Base-by-base conservation (phyloP, 129 eudicot species). In the Tagetes patula region DNA sequence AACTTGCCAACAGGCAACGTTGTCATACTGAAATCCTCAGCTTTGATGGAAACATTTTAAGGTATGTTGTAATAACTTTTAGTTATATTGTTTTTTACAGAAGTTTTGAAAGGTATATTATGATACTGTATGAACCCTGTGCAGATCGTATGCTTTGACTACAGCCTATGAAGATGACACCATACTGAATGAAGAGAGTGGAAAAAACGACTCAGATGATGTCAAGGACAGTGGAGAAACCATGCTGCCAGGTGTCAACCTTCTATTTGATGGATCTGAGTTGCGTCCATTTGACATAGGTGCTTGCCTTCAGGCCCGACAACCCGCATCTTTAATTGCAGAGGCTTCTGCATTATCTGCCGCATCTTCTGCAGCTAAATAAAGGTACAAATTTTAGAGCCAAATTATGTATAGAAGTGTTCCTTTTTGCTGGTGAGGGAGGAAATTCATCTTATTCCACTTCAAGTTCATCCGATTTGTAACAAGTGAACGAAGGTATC, bases 261-360 rank as follows among this genome's bases (percentile, higher is more conserved):
- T 95, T 75, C 79, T 95, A 30, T 95, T 88, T 75, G 99, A 95
- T 81, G 99, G 99, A 65, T 80, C 88, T 38, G 94, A 85, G 77
- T 75, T 95, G 85, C 91, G 84, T 33, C 99, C 99, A 8, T 95
- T 95, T 50, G 99, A 95, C 78, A 88, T 95, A 43, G 96, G 94
- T 59, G 97, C 97, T 79, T 90, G 99, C 80, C 85, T 90, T 49
- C 99, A 95, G 85, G 99, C 99, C 74, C 89, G 96, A 50, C 97
- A 83, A 83, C 97, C 99, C 2, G 96, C 92, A 49, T 80, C 91
- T 65, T 84, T 95, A 75, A 85, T 95, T 42, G 83, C 99, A 6
- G 97, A 90, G 81, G 99, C 99, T 49, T 86, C 96, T 37, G 85
- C 96, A 45, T 87, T 86, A 58, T 80, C 83, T 70, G 75, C 88